These are phyloP conservation scores for Wickerhamomyces queroliae DNA, from an alignment of 805 yeast genomes.

Conservation along the genomic window DNA sequence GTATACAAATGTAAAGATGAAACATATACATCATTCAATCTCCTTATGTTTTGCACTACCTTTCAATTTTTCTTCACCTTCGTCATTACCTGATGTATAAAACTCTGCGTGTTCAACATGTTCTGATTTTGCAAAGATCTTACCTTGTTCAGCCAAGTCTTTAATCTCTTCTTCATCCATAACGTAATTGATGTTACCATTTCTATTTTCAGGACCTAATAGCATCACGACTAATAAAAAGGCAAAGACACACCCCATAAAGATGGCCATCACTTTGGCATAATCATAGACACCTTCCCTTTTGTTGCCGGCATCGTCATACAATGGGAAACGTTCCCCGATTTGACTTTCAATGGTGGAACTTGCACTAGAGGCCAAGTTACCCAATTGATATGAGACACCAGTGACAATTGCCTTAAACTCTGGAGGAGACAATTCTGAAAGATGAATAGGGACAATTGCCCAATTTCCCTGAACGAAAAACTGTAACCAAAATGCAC, in stretches of 20 bases:
- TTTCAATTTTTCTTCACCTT: slow-evolving; percentile 1
- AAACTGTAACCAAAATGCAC: slow-evolving; percentile 56
- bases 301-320: slow-evolving; percentile 24
- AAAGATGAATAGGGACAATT: slow-evolving; percentile 54
- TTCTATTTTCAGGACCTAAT: slow-evolving; percentile 56
- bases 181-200: slow-evolving; percentile 21
- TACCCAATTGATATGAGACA: slow-evolving; percentile 62
- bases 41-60: slow-evolving; percentile 2
- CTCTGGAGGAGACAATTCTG: slow-evolving; percentile 58
- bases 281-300: slow-evolving; percentile 38
- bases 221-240: slow-evolving; percentile 43
- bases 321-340: slow-evolving; percentile 48
- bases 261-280: slow-evolving; percentile 60
- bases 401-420: slow-evolving; percentile 61
- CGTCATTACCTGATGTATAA: neutral
- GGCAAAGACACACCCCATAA: slow-evolving; percentile 57
- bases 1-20: too few relatives aligned
- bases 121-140: slow-evolving; percentile 13
- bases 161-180: slow-evolving; percentile 18
- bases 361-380: slow-evolving; percentile 59
- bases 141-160: slow-evolving; percentile 19
- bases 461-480: slow-evolving; percentile 72
- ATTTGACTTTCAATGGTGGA: slow-evolving; percentile 64
- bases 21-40: too few relatives aligned
- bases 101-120: slow-evolving; percentile 4